Conservation (phyloP, 2,329 filamentous ascomycete species). For the Uncinocarpus reesii region DNA sequence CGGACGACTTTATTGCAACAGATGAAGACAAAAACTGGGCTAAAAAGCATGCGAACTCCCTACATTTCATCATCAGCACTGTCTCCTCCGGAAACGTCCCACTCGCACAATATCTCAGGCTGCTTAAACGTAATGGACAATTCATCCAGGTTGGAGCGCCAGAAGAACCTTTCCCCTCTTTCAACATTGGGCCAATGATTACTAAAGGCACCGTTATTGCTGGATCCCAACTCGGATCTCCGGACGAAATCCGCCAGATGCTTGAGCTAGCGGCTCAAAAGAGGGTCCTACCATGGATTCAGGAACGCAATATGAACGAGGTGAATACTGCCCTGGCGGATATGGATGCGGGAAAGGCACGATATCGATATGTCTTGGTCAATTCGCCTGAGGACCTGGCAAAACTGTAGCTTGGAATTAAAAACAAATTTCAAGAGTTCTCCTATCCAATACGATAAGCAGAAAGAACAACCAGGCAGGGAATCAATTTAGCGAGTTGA, state of each 20-base stretch:
- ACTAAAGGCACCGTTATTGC: conserved; percentile 45
- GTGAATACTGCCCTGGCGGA: conserved; percentile 36
- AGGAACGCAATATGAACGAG: conserved; percentile 34
- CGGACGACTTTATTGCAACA: conserved; percentile 47
- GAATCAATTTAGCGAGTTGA: too few species aligned
- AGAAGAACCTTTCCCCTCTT: conserved; percentile 45
- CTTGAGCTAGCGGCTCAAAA: conserved; percentile 35
- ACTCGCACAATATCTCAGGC: conserved; percentile 48
- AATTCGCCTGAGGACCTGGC: conserved; percentile 27
- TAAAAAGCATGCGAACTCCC: conserved; percentile 36
- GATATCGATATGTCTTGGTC: conserved; percentile 39
- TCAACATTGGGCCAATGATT: conserved; percentile 51
- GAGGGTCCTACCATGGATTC: conserved; percentile 35
- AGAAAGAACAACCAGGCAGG: too few species aligned
- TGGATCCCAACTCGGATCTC: conserved; percentile 39
- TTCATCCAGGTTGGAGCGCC: conserved; percentile 60
- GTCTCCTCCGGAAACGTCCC: conserved; percentile 55
- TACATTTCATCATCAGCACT: conserved; percentile 50
- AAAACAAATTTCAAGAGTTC: neutral
- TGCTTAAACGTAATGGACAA: conserved; percentile 50
- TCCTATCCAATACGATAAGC: neutral
- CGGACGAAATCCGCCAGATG: conserved; percentile 37
- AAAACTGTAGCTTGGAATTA: conserved; percentile 22
- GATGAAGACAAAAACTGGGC: conserved; percentile 48
- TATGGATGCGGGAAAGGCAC: conserved; percentile 38